Base-by-base conservation (phyloP, 306 rosid species). In the Dalbergia oliveri region DNA sequence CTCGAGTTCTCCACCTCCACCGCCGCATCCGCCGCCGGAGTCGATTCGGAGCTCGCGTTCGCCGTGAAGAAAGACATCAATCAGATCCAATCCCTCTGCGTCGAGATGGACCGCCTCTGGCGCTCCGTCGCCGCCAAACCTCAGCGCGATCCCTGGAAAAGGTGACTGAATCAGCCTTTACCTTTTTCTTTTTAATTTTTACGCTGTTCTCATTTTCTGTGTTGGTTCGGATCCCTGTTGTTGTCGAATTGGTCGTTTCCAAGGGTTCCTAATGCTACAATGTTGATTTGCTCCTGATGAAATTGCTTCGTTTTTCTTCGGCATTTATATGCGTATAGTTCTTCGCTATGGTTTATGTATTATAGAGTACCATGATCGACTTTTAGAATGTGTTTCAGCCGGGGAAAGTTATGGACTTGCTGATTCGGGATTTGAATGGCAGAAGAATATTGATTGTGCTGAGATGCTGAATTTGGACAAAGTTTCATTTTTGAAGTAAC, bases 21-120 rank as follows among this genome's bases (percentile, higher is more conserved):
- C 3, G 94, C 97, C 21, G 60, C 93, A 79, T 83, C 83, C 78
- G 39, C 39, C 0, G 39, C 6, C 39, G 39, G 39, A 4, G 39
- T 35, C 39, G 39, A 35, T 35, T 35, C 39, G 39, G 39, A 35
- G 3, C 23, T 21, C 1, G 23, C 23, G 23, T 21, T 21, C 23
- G 23, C 23, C 2, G 6, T 35, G 6, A 35, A 4, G 4, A 89
- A 78, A 14, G 93, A 94, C 35, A 88, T 94, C 63, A 53, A 84
- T 53, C 91, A 92, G 89, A 84, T 91, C 90, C 97, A 85, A 45
- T 94, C 97, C 12, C 94, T 88, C 69, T 94, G 97, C 80, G 84
- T 78, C 39, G 90, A 94, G 75, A 91, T 94, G 95, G 94, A 92
- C 3, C 89, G 95, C 1, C 94, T 93, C 66, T 95, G 91, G 89